These are phyloP conservation scores for Backusella tuberculispora DNA, from an alignment of 192 early-diverging fungal genomes.

Conservation along the genomic window DNA sequence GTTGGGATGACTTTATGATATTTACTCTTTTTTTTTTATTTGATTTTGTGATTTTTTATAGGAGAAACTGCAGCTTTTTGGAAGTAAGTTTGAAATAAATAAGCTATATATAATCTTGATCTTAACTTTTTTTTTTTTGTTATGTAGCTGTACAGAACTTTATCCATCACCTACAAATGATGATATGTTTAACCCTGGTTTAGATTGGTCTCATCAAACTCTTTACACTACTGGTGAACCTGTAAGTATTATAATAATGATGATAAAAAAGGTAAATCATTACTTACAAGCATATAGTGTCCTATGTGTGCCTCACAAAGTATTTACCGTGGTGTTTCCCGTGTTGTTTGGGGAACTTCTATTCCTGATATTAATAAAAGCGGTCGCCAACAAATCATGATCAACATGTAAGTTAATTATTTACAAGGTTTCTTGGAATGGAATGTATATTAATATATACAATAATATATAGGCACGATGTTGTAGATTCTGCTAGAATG, in stretches of 20 bases:
- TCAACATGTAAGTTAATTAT: slow-evolving; percentile 28
- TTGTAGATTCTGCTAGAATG: slow-evolving; percentile 19
- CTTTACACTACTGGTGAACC: slow-evolving; percentile 37
- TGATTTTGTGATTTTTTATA: too few relatives aligned
- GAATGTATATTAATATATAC: neutral
- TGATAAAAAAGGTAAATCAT: neutral
- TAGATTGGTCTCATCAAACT: slow-evolving; percentile 32
- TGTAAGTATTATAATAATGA: neutral
- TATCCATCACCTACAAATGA: slow-evolving; percentile 32
- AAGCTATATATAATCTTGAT: neutral
- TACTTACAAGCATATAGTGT: neutral
- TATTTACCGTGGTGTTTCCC: slow-evolving; percentile 33
- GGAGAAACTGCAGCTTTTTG: slow-evolving; percentile 34
- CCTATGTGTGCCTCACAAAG: slow-evolving; percentile 37
- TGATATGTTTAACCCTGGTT: slow-evolving; percentile 30
- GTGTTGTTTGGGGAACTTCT: slow-evolving; percentile 35
- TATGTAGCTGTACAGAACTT: slow-evolving; percentile 27
- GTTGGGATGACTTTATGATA: neutral
- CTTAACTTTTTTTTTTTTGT: neutral
- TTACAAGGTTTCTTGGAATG: neutral
- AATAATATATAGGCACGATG: slow-evolving; percentile 20
- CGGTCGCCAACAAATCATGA: slow-evolving; percentile 31
- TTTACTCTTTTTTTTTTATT: neutral
- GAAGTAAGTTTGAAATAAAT: slow-evolving; percentile 27
- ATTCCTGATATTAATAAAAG: slow-evolving; percentile 36